Evolutionary conservation across 1,284 basidiomycete species (phyloP).

Genomic region (Cystobasidiaceae sp.): DNA sequence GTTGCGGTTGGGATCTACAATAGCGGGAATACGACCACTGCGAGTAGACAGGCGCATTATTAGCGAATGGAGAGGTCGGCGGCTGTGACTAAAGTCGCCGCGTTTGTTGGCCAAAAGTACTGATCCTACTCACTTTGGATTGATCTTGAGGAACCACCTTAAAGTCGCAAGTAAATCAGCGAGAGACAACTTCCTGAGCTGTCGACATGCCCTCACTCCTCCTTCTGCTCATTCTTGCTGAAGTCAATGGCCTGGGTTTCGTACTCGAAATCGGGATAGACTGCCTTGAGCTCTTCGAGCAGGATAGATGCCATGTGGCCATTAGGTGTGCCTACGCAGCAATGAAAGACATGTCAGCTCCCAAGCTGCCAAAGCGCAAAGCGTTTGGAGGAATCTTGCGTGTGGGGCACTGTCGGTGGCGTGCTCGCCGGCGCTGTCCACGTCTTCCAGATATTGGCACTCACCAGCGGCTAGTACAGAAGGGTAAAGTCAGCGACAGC

Average conservation of each 20-base stretch:
- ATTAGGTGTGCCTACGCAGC: constrained; percentile 17
- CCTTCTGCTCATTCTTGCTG: constrained; percentile 54
- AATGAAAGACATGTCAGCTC: background rate
- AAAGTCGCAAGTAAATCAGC: background rate
- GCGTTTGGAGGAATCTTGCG: too few relatives aligned
- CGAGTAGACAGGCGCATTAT: background rate
- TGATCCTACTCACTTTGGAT: constrained; percentile 62
- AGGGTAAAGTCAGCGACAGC: too few relatives aligned
- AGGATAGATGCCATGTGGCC: constrained; percentile 21
- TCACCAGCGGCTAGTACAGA: background rate
- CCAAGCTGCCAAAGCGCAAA: too few relatives aligned
- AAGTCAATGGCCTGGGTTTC: constrained; percentile 57
- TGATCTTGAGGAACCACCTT: constrained; percentile 49
- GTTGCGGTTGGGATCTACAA: constrained; percentile 54
- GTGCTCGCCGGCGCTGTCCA: too few relatives aligned
- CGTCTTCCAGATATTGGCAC: too few relatives aligned
- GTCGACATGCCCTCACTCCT: too few relatives aligned
- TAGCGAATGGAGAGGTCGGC: background rate
- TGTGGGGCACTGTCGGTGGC: too few relatives aligned
- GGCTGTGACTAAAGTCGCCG: background rate
- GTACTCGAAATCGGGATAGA: constrained; percentile 58
- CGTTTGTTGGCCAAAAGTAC: too few relatives aligned
- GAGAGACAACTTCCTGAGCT: background rate
- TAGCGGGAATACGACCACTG: constrained; percentile 50
- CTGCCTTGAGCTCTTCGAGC: constrained; percentile 56